Percentiles rank a stretch among this genome's conserved stretches.
Conservation (phyloP, 495 filamentous ascomycete genomes). For the Daldinia loculata region DNA sequence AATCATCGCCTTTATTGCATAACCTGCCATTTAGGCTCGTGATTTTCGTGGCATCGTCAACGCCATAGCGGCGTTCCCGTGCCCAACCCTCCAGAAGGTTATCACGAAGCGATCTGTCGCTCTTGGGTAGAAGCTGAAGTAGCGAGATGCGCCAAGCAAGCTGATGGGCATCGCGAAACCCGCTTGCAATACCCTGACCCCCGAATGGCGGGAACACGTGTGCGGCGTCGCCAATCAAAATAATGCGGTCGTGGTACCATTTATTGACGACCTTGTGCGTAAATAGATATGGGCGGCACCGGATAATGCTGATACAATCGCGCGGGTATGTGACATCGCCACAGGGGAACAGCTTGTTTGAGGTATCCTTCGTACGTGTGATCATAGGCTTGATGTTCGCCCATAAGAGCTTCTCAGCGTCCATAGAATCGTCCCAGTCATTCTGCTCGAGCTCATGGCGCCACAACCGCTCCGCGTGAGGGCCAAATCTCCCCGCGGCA, state of each 20-base stretch:
- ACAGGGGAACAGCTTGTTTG: slow-evolving; percentile 20
- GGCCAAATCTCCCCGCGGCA: slow-evolving; percentile 61
- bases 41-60: slow-evolving; percentile 36
- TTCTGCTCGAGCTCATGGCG: slow-evolving; percentile 58
- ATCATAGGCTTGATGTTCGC: slow-evolving; percentile 46
- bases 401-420: slow-evolving; percentile 41
- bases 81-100: slow-evolving; percentile 39
- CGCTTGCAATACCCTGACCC: slow-evolving; percentile 63
- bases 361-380: slow-evolving; percentile 31
- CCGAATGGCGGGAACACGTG: slow-evolving; percentile 67
- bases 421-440: slow-evolving; percentile 43
- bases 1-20: slow-evolving; percentile 38
- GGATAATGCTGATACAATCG: slow-evolving; percentile 59
- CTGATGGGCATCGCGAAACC: slow-evolving; percentile 49
- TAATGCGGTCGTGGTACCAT: slow-evolving; percentile 57
- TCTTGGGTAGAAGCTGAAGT: slow-evolving; percentile 37
- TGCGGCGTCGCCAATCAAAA: slow-evolving; percentile 62
- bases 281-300: slow-evolving; percentile 61
- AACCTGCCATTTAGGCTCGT: slow-evolving; percentile 42
- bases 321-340: slow-evolving; percentile 53
- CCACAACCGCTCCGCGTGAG: slow-evolving; percentile 54
- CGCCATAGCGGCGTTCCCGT: slow-evolving; percentile 38
- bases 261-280: slow-evolving; percentile 59
- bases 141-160: slow-evolving; percentile 61
- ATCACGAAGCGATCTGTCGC: slow-evolving; percentile 12